Percentiles rank a stretch among this genome's conserved stretches.
Evolutionary conservation across 1,139 yeast species (phyloP).

Genomic region (Candida freyschussii): DNA sequence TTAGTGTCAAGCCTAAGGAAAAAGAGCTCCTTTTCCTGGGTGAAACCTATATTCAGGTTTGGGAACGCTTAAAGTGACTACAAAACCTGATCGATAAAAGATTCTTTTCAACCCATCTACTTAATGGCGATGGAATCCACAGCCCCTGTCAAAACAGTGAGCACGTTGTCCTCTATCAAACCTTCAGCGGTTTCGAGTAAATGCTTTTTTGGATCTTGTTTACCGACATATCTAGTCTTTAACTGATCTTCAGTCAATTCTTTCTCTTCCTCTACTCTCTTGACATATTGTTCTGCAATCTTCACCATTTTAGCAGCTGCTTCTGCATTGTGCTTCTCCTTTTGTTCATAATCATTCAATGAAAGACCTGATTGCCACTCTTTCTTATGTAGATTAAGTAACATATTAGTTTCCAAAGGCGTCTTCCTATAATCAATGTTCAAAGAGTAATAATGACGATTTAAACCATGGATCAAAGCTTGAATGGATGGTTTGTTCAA

Average conservation of each 20-base stretch:
- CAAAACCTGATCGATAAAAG: too few species aligned
- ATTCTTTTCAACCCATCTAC: constrained; percentile 29
- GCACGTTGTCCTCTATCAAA: constrained; percentile 84
- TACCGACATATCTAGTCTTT: constrained; percentile 94
- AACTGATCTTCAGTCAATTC: constrained; percentile 84
- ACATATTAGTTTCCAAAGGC: constrained; percentile 88
- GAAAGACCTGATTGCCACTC: constrained; percentile 94
- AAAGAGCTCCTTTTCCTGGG: constrained; percentile 57
- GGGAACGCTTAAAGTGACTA: constrained; percentile 40
- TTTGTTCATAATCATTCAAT: constrained; percentile 70
- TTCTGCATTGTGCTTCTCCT: constrained; percentile 70
- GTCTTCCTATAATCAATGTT: constrained; percentile 95
- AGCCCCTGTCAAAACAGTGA: constrained; percentile 80
- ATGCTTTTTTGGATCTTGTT: constrained; percentile 98
- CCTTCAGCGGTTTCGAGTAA: constrained; percentile 82
- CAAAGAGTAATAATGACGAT: constrained; percentile 93
- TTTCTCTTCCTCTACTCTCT: constrained; percentile 88
- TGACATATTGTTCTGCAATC: constrained; percentile 86
- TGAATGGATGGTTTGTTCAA: constrained; percentile 97
- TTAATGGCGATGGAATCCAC: constrained; percentile 82
- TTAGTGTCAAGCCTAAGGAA: constrained; percentile 42
- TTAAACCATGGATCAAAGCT: constrained; percentile 93
- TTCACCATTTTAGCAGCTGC: constrained; percentile 79
- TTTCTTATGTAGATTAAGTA: constrained; percentile 88
- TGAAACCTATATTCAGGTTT: constrained; percentile 63